These are phyloP conservation scores for Ogataea corticis DNA, from an alignment of 805 yeast genomes.

Conservation along the genomic window DNA sequence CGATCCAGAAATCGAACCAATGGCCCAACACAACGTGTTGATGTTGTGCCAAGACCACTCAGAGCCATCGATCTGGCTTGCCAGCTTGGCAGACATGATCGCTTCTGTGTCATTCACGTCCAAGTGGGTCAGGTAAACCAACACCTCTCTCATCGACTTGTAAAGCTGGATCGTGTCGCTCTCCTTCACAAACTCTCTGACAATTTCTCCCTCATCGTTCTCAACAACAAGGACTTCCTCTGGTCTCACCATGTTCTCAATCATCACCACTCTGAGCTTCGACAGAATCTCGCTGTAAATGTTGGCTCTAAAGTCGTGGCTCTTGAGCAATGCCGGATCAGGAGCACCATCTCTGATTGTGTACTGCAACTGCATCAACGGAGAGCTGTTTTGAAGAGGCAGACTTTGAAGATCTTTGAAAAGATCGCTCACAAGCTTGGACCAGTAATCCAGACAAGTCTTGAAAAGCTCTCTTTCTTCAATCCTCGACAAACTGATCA, in stretches of 20 bases:
- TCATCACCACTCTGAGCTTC: conserved; percentile 84
- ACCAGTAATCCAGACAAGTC: conserved; percentile 95
- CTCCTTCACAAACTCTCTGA: conserved; percentile 94
- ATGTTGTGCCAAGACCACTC: conserved; percentile 99
- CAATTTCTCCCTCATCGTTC: conserved; percentile 98
- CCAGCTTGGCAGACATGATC: conserved; percentile 89
- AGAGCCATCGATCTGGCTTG: conserved; percentile 89
- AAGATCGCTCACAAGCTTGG: conserved; percentile 75
- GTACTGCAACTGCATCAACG: conserved; percentile 67
- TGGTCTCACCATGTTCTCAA: conserved; percentile 97
- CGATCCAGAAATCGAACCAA: conserved; percentile 97
- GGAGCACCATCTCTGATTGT: conserved; percentile 72
- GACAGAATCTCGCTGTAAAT: conserved; percentile 77
- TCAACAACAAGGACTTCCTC: conserved; percentile 97
- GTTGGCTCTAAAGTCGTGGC: conserved; percentile 83
- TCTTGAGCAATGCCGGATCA: conserved; percentile 75
- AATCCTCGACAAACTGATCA: conserved; percentile 81
- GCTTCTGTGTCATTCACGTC: conserved; percentile 92
- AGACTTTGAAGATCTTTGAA: conserved; percentile 83
- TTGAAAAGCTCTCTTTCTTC: conserved; percentile 96
- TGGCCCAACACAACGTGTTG: conserved; percentile 98
- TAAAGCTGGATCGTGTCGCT: conserved; percentile 95
- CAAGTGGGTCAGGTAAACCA: conserved; percentile 92
- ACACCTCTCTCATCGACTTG: conserved; percentile 92
- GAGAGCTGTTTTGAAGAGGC: conserved; percentile 71